Evolutionary conservation across 495 filamentous ascomycete species (phyloP).

Genomic region (Xylaria flabelliformis): DNA sequence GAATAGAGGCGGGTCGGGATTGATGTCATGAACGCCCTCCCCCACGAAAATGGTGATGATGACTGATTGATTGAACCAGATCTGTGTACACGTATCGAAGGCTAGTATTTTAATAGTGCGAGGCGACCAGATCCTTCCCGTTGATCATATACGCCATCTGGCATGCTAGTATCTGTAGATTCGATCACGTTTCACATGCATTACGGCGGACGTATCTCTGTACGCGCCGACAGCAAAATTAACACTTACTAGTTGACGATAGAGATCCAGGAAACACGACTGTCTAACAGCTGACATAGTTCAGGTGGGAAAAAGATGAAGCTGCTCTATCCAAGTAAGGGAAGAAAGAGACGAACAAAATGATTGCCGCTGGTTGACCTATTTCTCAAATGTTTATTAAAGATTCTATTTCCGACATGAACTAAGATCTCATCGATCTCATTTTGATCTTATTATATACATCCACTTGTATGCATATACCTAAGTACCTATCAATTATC

Average conservation of each 20-base stretch:
- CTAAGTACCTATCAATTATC: not conserved
- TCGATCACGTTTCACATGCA: not conserved
- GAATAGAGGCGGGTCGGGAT: not conserved
- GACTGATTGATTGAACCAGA: not conserved
- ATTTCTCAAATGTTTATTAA: not conserved
- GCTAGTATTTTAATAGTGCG: slow-evolving; percentile 5
- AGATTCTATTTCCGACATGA: not conserved
- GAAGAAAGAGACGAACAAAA: not conserved
- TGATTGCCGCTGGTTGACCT: not conserved
- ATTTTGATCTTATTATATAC: not conserved
- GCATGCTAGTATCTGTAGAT: slow-evolving; percentile 1
- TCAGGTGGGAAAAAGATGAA: not conserved
- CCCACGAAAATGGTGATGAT: not conserved
- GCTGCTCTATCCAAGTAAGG: not conserved
- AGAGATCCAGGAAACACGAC: not conserved
- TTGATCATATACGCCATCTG: not conserved
- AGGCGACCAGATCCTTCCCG: not conserved
- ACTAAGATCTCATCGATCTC: not conserved
- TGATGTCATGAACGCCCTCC: not conserved
- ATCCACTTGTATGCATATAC: not conserved
- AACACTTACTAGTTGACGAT: not conserved
- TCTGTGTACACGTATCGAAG: not conserved
- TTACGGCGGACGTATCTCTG: not conserved
- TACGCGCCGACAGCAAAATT: not conserved
- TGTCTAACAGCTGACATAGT: not conserved